Base-by-base conservation (phyloP, 1,139 yeast genomes). In the Candida sp. region DNA sequence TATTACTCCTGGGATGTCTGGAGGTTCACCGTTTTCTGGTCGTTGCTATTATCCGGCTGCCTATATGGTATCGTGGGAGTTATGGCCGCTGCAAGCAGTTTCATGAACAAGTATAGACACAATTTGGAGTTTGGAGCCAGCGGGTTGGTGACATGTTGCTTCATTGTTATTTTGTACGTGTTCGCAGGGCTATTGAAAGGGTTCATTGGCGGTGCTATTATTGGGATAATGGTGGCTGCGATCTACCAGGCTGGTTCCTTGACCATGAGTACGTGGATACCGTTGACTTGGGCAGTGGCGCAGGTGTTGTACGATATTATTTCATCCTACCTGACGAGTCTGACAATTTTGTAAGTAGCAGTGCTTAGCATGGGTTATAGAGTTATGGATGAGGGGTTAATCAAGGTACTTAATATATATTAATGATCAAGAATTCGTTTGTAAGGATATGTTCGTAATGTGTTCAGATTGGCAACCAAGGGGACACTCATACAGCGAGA, bases 201-300 rank as follows among this genome's bases (percentile, higher is more conserved):
- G 0, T 72, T 88, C 47, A 67, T 86, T 4, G 75, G 86, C 4
- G 97, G 97, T 0, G 83, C 94, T 0, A 76, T 91, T 8, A 78
- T 88, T 38, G 98, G 98, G 0, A 72, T 92, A 11, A 67, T 84
- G 27, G 51, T 73, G 12, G 72, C 73, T 60, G 90, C 92, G 2
- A 80, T 91, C 4, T 92, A 92, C 68, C 76, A 80, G 50, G 86
- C 97, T 0, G 97, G 92, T 0, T 73, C 84, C 11, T 81, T 92
- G 64, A 81, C 89, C 26, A 89, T 93, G 94, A 87, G 96, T 30
- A 89, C 97, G 0, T 93, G 98, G 98, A 84, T 92, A 8, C 98
- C 98, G 1, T 78, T 92, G 59, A 81, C 88, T 47, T 90, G 94
- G 85, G 94, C 86, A 0, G 71, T 88, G 5, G 80, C 87, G 3